phyloP scores from a whole-genome alignment of 768 basidiomycete species.

The Termitomyces sp. region DNA sequence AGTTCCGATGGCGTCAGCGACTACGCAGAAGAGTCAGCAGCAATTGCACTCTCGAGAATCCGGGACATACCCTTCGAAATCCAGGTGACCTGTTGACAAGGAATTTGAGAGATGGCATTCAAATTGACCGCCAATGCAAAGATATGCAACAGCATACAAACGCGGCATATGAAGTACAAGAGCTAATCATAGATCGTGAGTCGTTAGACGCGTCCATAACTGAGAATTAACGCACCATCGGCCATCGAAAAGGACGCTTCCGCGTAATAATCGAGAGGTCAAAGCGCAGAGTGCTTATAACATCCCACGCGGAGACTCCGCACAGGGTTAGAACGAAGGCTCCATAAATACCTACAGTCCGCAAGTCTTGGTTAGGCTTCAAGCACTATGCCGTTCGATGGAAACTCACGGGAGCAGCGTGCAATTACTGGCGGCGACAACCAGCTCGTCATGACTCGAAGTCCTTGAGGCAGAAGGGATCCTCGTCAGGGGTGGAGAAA shows the following conservation, averaged over 20 bases:
- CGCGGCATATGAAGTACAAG: slow-evolving; percentile 29
- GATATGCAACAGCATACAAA: slow-evolving; percentile 31
- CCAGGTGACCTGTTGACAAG: slow-evolving; percentile 30
- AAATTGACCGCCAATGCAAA: slow-evolving; percentile 30
- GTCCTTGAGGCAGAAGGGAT: neutral
- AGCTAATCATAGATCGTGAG: slow-evolving; percentile 16
- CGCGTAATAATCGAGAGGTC: slow-evolving; percentile 29
- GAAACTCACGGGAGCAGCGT: slow-evolving; percentile 24
- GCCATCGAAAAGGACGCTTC: slow-evolving; percentile 30
- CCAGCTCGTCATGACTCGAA: slow-evolving; percentile 18
- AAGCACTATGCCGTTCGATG: neutral
- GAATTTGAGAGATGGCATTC: slow-evolving; percentile 30
- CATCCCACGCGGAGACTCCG: slow-evolving; percentile 32
- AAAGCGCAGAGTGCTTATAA: slow-evolving; percentile 27
- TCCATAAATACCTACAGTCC: slow-evolving; percentile 25
- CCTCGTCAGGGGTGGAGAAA: neutral
- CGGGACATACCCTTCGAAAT: slow-evolving; percentile 28
- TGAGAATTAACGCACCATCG: slow-evolving; percentile 24
- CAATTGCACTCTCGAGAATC: neutral
- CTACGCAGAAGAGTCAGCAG: slow-evolving; percentile 12
- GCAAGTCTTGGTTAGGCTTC: neutral
- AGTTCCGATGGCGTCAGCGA: slow-evolving; percentile 30
- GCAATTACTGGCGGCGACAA: slow-evolving; percentile 26
- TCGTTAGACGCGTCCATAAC: neutral
- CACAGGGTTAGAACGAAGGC: slow-evolving; percentile 28